Evolutionary conservation across 2,329 filamentous ascomycete genomes (phyloP).

Genomic region (Alternaria hordeiaustralica): DNA sequence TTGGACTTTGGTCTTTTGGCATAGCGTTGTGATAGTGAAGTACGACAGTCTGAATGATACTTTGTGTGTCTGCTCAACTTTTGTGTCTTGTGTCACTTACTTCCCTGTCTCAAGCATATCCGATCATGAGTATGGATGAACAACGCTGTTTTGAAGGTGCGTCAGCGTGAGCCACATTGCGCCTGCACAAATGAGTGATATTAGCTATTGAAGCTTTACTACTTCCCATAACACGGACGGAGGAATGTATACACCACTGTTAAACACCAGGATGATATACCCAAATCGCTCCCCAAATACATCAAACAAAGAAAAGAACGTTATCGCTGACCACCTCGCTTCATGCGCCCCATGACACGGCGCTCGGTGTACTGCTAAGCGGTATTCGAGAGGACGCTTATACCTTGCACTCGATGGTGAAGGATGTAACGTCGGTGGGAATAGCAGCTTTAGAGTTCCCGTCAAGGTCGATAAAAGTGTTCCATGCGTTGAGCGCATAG

Average conservation of each 20-base stretch:
- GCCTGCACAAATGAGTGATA: conserved; percentile 1
- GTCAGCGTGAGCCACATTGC: neutral
- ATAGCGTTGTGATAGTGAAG: neutral
- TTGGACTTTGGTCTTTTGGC: neutral
- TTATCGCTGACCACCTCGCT: neutral
- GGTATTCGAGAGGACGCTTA: neutral
- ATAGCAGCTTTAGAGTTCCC: neutral
- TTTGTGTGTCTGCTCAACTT: neutral
- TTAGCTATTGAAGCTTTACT: conserved; percentile 3
- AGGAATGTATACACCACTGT: neutral
- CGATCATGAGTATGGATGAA: neutral
- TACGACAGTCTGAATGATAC: neutral
- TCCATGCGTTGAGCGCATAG: conserved; percentile 9
- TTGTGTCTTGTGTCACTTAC: neutral
- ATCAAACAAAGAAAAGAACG: neutral
- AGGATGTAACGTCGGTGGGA: neutral
- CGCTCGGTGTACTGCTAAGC: neutral
- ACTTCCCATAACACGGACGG: neutral
- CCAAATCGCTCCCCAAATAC: conserved; percentile 3
- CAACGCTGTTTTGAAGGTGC: neutral
- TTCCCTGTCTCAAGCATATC: neutral
- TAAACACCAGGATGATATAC: neutral
- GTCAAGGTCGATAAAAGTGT: conserved; percentile 22
- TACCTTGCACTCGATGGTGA: conserved; percentile 12
- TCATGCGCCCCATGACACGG: neutral